A percentile compares a stretch with the other conserved stretches of the same genome.
These are phyloP conservation scores for Sherardia arvensis DNA, from an alignment of 257 asterid species.

Conservation along the genomic window DNA sequence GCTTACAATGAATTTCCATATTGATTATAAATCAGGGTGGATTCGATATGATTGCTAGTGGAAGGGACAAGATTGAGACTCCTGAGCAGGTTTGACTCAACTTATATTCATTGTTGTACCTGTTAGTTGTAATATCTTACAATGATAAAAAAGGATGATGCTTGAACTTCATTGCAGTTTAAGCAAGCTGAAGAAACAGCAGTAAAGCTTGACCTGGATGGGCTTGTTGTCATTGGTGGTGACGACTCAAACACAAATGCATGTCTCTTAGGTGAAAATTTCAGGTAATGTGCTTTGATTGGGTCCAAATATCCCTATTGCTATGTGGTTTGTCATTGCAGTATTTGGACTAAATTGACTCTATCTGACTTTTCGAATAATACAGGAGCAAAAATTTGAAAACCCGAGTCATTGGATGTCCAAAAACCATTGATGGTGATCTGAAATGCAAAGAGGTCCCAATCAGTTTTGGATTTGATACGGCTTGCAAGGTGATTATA, in stretches of 20 bases:
- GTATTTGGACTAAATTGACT: neutral
- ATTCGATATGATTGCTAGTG: constrained; percentile 95
- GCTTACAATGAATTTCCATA: neutral
- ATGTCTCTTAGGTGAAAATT: constrained; percentile 90
- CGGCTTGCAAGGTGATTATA: constrained; percentile 91
- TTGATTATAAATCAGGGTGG: constrained; percentile 58
- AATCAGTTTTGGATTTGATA: constrained; percentile 91
- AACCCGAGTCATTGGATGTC: constrained; percentile 93
- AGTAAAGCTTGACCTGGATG: constrained; percentile 86
- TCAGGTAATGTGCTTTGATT: constrained; percentile 28
- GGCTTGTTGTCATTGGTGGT: constrained; percentile 97
- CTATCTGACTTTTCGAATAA: constrained; percentile 4
- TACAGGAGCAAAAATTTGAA: constrained; percentile 76
- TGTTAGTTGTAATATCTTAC: neutral
- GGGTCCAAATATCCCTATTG: neutral
- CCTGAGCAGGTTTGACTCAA: constrained; percentile 75
- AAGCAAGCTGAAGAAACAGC: constrained; percentile 95
- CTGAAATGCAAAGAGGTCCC: constrained; percentile 95
- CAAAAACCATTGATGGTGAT: constrained; percentile 98
- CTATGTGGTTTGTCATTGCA: neutral
- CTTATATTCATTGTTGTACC: neutral
- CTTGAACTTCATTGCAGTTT: constrained; percentile 43
- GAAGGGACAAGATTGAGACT: constrained; percentile 98
- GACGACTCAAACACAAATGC: constrained; percentile 99
- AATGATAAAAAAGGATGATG: constrained; percentile 12